A percentile compares a stretch with the other conserved stretches of the same genome.
Conservation (phyloP, 352 stramenopile species). For the Plasmopara halstedii region DNA sequence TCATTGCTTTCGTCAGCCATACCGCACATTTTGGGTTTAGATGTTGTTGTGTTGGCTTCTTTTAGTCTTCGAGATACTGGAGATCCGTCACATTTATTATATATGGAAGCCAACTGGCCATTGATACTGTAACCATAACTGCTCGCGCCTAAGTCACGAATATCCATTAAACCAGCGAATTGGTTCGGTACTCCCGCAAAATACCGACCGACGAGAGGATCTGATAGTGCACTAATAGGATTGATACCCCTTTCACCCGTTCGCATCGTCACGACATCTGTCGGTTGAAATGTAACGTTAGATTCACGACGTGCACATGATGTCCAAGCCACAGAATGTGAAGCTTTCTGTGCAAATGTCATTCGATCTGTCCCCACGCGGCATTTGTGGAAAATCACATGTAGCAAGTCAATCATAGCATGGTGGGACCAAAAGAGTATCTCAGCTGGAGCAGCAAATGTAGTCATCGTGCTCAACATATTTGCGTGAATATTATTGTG, state of each 20-base stretch:
- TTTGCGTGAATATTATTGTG: constrained; percentile 65
- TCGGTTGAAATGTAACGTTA: constrained; percentile 32
- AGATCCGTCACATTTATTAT: constrained; percentile 28
- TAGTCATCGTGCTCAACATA: constrained; percentile 40
- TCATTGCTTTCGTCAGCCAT: constrained; percentile 2
- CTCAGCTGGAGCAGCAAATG: constrained; percentile 43
- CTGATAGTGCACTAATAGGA: constrained; percentile 20
- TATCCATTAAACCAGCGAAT: constrained; percentile 42
- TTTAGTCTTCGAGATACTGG: constrained; percentile 15
- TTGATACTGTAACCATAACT: constrained; percentile 55
- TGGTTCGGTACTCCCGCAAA: constrained; percentile 30
- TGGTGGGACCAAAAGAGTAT: constrained; percentile 78
- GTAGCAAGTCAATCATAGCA: constrained; percentile 53
- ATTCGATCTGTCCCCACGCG: constrained; percentile 32
- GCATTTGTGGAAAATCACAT: constrained; percentile 69
- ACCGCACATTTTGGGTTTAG: constrained; percentile 6
- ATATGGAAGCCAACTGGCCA: constrained; percentile 34
- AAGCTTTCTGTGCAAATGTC: constrained; percentile 41
- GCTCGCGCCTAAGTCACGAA: constrained; percentile 32
- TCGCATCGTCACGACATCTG: constrained; percentile 37
- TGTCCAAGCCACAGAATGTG: constrained; percentile 33
- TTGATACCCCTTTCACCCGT: constrained; percentile 29
- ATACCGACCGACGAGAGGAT: constrained; percentile 27
- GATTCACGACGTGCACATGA: constrained; percentile 38
- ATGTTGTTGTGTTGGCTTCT: constrained; percentile 9